A percentile compares a stretch with the other conserved stretches of the same genome.
Evolutionary conservation across 2,329 filamentous ascomycete species (phyloP).

Genomic region (Pseudogymnoascus pannorum): DNA sequence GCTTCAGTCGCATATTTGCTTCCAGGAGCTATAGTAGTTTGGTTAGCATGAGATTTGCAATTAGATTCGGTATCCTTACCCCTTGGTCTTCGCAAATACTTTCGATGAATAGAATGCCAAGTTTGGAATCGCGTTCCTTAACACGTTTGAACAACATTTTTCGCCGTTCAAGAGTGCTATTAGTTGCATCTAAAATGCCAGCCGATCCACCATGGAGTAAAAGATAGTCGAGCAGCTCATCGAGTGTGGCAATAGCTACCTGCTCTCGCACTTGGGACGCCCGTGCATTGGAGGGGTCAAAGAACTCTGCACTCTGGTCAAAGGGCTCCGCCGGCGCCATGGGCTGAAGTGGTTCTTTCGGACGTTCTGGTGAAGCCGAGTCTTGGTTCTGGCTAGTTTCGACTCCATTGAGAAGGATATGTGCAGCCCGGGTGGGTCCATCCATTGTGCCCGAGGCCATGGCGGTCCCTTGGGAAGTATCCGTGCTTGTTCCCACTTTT

Average conservation of each 20-base stretch:
- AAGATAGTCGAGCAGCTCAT: conserved; percentile 88
- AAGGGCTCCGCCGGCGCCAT: conserved; percentile 43
- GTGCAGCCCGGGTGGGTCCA: conserved; percentile 43
- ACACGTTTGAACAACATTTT: conserved; percentile 79
- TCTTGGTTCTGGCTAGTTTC: conserved; percentile 21
- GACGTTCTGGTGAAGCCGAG: neutral
- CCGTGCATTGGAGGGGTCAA: conserved; percentile 79
- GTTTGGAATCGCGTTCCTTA: conserved; percentile 70
- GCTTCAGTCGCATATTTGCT: conserved; percentile 93
- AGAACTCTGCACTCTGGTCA: conserved; percentile 89
- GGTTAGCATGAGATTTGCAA: conserved; percentile 12
- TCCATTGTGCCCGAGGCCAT: conserved; percentile 23
- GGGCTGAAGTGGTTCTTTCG: neutral
- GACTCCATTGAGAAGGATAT: conserved; percentile 49
- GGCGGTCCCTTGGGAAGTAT: conserved; percentile 12
- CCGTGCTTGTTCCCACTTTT: conserved; percentile 18
- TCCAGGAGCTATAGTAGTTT: conserved; percentile 56
- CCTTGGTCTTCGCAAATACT: conserved; percentile 81
- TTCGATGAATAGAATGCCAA: conserved; percentile 92
- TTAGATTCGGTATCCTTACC: conserved; percentile 27
- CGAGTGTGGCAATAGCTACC: conserved; percentile 83
- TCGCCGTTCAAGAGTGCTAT: conserved; percentile 83
- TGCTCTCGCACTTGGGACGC: conserved; percentile 82
- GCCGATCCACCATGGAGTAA: conserved; percentile 76
- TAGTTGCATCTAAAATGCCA: conserved; percentile 94